These are phyloP conservation scores for Coemansia sp. DNA, from an alignment of 192 early-diverging fungal species.

Conservation along the genomic window DNA sequence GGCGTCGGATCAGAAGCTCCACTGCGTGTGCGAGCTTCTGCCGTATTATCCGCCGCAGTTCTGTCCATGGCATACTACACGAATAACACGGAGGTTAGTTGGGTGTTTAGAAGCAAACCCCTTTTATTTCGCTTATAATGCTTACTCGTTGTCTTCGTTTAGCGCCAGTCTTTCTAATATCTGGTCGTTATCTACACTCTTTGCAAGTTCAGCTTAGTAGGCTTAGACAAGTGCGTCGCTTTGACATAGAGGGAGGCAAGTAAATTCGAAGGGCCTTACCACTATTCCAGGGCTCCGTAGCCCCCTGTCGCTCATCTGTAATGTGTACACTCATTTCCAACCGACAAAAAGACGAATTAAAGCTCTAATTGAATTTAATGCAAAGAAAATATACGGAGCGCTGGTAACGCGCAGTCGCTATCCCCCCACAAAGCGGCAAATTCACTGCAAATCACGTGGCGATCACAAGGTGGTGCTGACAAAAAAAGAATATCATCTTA, in stretches of 20 bases:
- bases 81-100: too few species aligned
- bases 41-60: slow-evolving; percentile 36
- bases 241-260: background rate
- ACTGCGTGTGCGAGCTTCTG: slow-evolving; percentile 38
- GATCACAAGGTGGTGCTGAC: background rate
- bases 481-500: background rate
- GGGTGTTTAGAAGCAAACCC: too few species aligned
- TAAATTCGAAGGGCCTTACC: slow-evolving; percentile 8
- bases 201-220: background rate
- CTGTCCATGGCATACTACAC: slow-evolving; percentile 39
- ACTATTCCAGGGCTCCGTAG: slow-evolving; percentile 13
- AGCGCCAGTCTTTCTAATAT: slow-evolving; percentile 35
- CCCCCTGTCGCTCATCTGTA: slow-evolving; percentile 11
- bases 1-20: slow-evolving; percentile 13
- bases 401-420: background rate
- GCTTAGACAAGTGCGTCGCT: background rate
- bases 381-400: background rate
- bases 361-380: background rate
- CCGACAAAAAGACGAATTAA: background rate
- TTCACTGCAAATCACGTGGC: background rate
- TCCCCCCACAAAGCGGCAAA: background rate
- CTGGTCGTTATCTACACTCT: slow-evolving; percentile 29
- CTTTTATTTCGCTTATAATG: background rate
- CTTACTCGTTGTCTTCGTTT: slow-evolving; percentile 45
- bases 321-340: slow-evolving; percentile 8